Evolutionary conservation across 306 rosid genomes (phyloP).

Genomic region (Casuarina glauca): DNA sequence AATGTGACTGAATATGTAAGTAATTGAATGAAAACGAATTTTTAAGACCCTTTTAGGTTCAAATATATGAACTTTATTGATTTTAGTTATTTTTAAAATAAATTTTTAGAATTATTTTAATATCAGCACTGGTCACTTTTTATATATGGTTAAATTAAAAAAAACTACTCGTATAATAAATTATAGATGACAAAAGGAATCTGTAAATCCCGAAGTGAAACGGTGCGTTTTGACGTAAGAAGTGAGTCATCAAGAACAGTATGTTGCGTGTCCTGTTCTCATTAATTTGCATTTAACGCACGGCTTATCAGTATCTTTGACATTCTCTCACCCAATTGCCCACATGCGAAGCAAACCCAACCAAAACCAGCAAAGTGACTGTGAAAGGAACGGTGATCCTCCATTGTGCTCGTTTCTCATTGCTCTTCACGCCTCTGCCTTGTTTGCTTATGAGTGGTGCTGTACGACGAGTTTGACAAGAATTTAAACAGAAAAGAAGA

Average conservation of each 20-base stretch:
- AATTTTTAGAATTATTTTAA: too few species aligned
- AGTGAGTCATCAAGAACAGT: background rate
- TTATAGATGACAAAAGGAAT: too few species aligned
- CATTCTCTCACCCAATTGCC: background rate
- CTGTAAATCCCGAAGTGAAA: background rate
- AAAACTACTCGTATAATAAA: too few species aligned
- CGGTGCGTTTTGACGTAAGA: background rate
- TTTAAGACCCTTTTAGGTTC: too few species aligned
- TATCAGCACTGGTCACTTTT: too few species aligned
- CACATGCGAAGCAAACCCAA: background rate
- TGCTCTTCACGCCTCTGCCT: background rate
- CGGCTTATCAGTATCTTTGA: background rate
- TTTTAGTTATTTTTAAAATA: too few species aligned
- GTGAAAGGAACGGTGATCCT: background rate
- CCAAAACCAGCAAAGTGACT: background rate
- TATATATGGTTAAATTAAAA: too few species aligned
- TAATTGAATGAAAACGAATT: too few species aligned
- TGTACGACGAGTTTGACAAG: background rate
- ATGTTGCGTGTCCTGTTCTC: constrained; percentile 30
- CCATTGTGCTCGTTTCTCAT: background rate
- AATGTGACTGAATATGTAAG: too few species aligned
- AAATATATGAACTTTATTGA: too few species aligned
- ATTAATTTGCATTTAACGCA: constrained; percentile 12
- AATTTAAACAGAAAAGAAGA: background rate
- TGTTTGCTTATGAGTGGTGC: background rate